phyloP scores from a whole-genome alignment of 768 basidiomycete genomes.

The Collybia sordida region DNA sequence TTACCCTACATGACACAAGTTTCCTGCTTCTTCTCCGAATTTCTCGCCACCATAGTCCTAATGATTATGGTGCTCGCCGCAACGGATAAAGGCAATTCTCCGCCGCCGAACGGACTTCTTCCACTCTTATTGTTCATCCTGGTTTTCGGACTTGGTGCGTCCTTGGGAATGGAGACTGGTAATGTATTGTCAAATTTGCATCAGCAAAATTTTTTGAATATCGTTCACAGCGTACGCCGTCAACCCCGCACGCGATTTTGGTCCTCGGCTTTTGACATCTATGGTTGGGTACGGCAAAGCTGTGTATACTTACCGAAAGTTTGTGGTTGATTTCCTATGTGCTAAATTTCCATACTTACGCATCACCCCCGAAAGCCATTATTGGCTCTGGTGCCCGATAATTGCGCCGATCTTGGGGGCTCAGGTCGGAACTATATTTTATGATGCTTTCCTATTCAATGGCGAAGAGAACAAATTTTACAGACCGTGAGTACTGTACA shows the following conservation, averaged over 20 bases:
- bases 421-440: slow-evolving; percentile 52
- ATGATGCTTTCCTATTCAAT: slow-evolving; percentile 61
- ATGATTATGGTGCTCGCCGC: slow-evolving; percentile 54
- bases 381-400: slow-evolving; percentile 74
- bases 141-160: slow-evolving; percentile 55
- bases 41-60: slow-evolving; percentile 59
- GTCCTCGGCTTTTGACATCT: slow-evolving; percentile 67
- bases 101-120: slow-evolving; percentile 49
- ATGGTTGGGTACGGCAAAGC: slow-evolving; percentile 68
- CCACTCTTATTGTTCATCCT: slow-evolving; percentile 58
- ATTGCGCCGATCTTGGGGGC: slow-evolving; percentile 62
- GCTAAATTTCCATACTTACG: too few relatives aligned
- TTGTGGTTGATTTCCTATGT: slow-evolving; percentile 19
- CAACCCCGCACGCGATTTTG: slow-evolving; percentile 42
- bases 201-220: background rate
- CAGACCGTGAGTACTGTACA: slow-evolving; percentile 35
- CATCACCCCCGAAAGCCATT: slow-evolving; percentile 41
- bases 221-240: slow-evolving; percentile 29
- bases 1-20: slow-evolving; percentile 33
- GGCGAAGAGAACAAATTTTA: slow-evolving; percentile 55
- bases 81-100: slow-evolving; percentile 51
- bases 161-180: slow-evolving; percentile 67
- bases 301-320: slow-evolving; percentile 43
- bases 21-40: slow-evolving; percentile 49
- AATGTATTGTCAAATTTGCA: background rate